Conservation (phyloP, 805 yeast genomes). For the Zygosaccharomyces siamensis region DNA sequence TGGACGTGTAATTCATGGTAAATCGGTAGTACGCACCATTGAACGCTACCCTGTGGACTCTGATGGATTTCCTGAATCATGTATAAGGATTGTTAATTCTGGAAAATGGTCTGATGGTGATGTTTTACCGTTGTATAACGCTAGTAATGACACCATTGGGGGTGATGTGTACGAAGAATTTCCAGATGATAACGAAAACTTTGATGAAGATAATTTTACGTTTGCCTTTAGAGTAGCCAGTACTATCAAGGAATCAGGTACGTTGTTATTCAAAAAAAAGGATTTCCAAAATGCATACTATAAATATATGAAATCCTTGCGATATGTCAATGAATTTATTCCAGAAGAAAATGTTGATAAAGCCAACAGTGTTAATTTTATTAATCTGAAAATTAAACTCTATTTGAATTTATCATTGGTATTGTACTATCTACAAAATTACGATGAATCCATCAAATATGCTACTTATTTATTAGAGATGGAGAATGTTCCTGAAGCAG, state of each 20-base stretch:
- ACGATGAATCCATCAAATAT: conserved; percentile 47
- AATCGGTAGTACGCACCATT: conserved; percentile 61
- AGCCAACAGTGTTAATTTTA: conserved; percentile 46
- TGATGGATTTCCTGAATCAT: conserved; percentile 40
- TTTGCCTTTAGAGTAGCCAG: conserved; percentile 47
- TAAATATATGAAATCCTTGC: conserved; percentile 60
- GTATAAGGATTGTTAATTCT: conserved; percentile 49
- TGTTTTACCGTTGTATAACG: conserved; percentile 56
- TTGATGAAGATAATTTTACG: conserved; percentile 53
- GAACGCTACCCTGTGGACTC: conserved; percentile 48
- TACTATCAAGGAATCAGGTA: conserved; percentile 64
- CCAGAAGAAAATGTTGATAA: conserved; percentile 65
- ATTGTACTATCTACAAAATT: conserved; percentile 46
- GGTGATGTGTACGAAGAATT: conserved; percentile 73
- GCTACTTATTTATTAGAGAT: conserved; percentile 53
- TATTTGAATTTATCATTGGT: conserved; percentile 55
- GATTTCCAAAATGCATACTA: conserved; percentile 48
- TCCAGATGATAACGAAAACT: conserved; percentile 65
- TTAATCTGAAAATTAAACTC: conserved; percentile 40
- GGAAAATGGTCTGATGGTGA: conserved; percentile 57
- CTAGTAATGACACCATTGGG: conserved; percentile 55
- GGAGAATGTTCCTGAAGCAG: conserved; percentile 36
- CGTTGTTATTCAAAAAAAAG: conserved; percentile 51
- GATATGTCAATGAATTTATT: conserved; percentile 65
- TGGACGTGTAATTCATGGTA: conserved; percentile 65